Evolutionary conservation across 1,284 basidiomycete genomes (phyloP).

Genomic region (Melanopsichium pennsylvanicum): DNA sequence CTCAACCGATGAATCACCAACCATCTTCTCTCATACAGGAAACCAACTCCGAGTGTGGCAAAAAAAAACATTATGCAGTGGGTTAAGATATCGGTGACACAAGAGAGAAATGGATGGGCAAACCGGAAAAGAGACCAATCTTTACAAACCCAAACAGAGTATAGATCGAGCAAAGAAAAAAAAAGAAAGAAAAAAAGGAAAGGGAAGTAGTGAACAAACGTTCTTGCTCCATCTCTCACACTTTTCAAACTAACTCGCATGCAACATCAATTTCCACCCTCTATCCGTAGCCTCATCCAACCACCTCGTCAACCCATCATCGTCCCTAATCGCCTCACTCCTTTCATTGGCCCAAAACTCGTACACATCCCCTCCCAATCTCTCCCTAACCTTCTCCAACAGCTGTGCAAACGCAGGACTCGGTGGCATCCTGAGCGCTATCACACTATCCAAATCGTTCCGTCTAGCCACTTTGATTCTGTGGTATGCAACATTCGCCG

Average conservation of each 20-base stretch:
- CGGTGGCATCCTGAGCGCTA: constrained; percentile 98
- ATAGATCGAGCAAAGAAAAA: too few relatives aligned
- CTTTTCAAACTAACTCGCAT: constrained; percentile 73
- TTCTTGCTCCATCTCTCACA: too few relatives aligned
- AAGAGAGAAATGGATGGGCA: too few relatives aligned
- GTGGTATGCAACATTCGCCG: constrained; percentile 68
- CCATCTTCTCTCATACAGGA: too few relatives aligned
- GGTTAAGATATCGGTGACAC: constrained; percentile 13
- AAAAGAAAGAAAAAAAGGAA: too few relatives aligned
- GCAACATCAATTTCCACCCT: constrained; percentile 87
- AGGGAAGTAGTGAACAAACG: too few relatives aligned
- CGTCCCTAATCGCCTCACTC: constrained; percentile 75
- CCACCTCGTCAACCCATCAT: constrained; percentile 80
- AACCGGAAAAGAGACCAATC: too few relatives aligned
- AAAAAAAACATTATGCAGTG: too few relatives aligned
- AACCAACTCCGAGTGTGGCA: too few relatives aligned
- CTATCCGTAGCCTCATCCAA: constrained; percentile 70
- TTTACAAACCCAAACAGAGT: too few relatives aligned
- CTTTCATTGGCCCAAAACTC: constrained; percentile 65
- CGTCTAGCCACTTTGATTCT: constrained; percentile 97
- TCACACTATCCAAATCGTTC: constrained; percentile 82
- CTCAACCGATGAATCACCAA: neutral
- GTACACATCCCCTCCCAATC: constrained; percentile 79
- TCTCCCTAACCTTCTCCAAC: constrained; percentile 86
- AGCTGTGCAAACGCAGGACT: constrained; percentile 83